Percentiles rank a stretch among this genome's conserved stretches.
These are phyloP conservation scores for Aschersonia sp. DNA, from an alignment of 2,329 filamentous ascomycete species.

Conservation along the genomic window DNA sequence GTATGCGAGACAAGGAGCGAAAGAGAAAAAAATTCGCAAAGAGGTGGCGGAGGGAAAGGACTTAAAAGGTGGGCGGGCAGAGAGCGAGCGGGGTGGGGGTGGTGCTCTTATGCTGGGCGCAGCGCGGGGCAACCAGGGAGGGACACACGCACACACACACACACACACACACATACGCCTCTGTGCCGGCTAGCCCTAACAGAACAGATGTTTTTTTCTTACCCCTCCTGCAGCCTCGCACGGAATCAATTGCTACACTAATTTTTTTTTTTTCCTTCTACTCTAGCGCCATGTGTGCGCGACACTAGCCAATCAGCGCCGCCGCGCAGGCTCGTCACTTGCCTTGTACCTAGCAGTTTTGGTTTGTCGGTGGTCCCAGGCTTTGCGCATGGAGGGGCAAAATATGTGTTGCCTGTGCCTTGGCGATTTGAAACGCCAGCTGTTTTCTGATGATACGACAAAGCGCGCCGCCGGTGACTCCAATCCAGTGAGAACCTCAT, in stretches of 20 bases:
- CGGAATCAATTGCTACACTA: slow-evolving; percentile 6
- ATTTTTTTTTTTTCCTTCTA: slow-evolving; percentile 3
- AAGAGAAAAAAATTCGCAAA: slow-evolving; percentile 20
- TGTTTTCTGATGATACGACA: not conserved
- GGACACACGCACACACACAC: not conserved
- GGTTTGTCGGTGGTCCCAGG: not conserved
- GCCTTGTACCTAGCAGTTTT: slow-evolving; percentile 1
- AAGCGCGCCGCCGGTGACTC: not conserved
- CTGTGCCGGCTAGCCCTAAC: slow-evolving; percentile 18
- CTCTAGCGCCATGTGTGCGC: slow-evolving; percentile 2
- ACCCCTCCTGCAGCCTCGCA: slow-evolving; percentile 1
- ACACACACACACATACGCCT: too few species aligned
- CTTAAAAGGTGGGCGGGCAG: slow-evolving; percentile 19
- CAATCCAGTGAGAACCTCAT: too few species aligned
- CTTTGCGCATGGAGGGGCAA: not conserved
- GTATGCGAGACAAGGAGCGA: slow-evolving; percentile 28
- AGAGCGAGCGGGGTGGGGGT: slow-evolving; percentile 12
- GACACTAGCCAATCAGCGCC: slow-evolving; percentile 5
- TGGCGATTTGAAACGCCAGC: not conserved
- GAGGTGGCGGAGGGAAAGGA: slow-evolving; percentile 21
- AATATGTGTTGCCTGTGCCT: not conserved
- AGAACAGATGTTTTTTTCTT: slow-evolving; percentile 14
- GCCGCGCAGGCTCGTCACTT: not conserved
- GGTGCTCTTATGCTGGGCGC: slow-evolving; percentile 11
- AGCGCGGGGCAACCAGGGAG: slow-evolving; percentile 20